Conservation (phyloP, 495 filamentous ascomycete genomes). For the Annulohypoxylon nitens region DNA sequence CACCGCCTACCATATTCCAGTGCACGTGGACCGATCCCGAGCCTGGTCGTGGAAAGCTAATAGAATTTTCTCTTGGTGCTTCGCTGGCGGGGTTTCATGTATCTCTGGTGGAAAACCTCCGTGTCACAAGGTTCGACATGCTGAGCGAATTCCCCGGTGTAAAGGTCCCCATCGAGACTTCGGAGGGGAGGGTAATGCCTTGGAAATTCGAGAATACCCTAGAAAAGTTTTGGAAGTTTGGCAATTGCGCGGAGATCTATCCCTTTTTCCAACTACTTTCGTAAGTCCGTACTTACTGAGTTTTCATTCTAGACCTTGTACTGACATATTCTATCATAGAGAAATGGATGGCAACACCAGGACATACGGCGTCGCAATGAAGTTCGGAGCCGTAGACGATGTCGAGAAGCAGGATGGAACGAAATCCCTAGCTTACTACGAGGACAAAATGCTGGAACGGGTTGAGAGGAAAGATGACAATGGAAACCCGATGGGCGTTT, state of each 20-base stretch:
- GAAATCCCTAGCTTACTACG: conserved; percentile 1
- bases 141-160: background rate
- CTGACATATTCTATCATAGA: background rate
- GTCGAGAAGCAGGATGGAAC: background rate
- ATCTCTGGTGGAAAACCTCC: background rate
- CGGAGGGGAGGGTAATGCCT: background rate
- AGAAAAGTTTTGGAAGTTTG: background rate
- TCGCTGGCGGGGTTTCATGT: background rate
- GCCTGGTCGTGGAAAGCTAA: background rate
- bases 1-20: background rate
- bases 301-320: background rate
- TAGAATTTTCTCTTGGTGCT: background rate
- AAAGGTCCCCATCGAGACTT: background rate
- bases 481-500: too few relatives aligned
- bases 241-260: conserved; percentile 2
- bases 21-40: background rate
- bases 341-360: background rate
- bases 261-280: background rate
- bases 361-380: background rate
- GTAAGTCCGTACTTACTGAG: background rate
- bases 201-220: background rate
- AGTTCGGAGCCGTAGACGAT: background rate
- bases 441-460: background rate
- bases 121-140: background rate
- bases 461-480: background rate